phyloP scores from a whole-genome alignment of 805 yeast species.

The Candida glaebosa region DNA sequence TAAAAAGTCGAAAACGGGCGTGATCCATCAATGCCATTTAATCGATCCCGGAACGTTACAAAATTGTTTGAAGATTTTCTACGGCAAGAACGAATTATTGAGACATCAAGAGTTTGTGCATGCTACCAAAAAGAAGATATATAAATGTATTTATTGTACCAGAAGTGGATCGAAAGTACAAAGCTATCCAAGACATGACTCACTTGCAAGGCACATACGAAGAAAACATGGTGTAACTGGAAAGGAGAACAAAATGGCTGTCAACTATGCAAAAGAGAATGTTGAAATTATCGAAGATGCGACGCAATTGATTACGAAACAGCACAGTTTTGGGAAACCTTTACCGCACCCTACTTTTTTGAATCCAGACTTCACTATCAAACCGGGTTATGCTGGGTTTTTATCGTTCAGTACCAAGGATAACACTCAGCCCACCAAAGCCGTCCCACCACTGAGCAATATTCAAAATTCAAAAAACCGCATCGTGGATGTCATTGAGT shows the following conservation, averaged over 20 bases:
- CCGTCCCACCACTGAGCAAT: slow-evolving; percentile 5
- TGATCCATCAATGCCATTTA: slow-evolving; percentile 41
- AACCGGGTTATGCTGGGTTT: slow-evolving; percentile 28
- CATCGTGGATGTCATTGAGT: slow-evolving; percentile 11
- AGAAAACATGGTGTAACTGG: slow-evolving; percentile 44
- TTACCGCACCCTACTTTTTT: slow-evolving; percentile 29
- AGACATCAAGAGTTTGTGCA: slow-evolving; percentile 46
- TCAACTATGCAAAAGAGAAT: slow-evolving; percentile 40
- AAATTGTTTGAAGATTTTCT: slow-evolving; percentile 38
- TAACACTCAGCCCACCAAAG: slow-evolving; percentile 1
- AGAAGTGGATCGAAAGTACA: slow-evolving; percentile 32
- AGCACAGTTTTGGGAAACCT: slow-evolving; percentile 16
- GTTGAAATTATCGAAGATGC: slow-evolving; percentile 37
- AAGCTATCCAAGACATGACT: slow-evolving; percentile 43
- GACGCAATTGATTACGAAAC: slow-evolving; percentile 10
- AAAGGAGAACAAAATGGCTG: slow-evolving; percentile 42
- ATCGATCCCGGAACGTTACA: slow-evolving; percentile 28
- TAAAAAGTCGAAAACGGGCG: slow-evolving; percentile 15
- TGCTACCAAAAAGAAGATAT: slow-evolving; percentile 40
- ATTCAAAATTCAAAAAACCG: slow-evolving; percentile 8
- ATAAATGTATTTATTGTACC: slow-evolving; percentile 39
- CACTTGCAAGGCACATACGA: slow-evolving; percentile 41
- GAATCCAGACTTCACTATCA: slow-evolving; percentile 27
- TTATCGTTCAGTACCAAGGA: slow-evolving; percentile 24
- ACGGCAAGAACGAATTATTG: slow-evolving; percentile 41